Conservation (phyloP, 805 yeast species). For the Jamesozyma jinghongensis region DNA sequence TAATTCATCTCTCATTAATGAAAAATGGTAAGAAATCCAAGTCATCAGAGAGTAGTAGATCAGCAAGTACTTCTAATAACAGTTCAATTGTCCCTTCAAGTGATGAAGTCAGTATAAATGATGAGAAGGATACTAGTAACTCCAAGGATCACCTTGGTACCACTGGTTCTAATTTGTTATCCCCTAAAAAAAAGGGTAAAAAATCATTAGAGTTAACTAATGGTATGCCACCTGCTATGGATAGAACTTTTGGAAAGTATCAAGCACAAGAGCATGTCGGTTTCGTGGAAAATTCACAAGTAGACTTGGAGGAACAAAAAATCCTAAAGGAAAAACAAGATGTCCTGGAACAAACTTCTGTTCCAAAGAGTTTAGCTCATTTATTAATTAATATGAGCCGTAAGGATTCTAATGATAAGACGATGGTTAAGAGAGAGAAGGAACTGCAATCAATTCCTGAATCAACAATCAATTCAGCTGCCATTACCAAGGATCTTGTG, state of each 20-base stretch:
- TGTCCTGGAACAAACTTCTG: slow-evolving; percentile 40
- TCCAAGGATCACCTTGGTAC: too few species aligned
- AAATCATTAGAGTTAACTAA: slow-evolving; percentile 26
- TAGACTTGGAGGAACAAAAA: slow-evolving; percentile 38
- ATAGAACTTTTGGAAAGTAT: slow-evolving; percentile 33
- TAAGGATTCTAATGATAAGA: not conserved
- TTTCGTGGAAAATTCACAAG: slow-evolving; percentile 33
- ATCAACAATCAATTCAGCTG: not conserved
- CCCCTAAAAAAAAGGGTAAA: too few species aligned
- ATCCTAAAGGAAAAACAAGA: slow-evolving; percentile 42
- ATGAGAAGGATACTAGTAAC: too few species aligned
- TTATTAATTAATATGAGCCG: slow-evolving; percentile 31
- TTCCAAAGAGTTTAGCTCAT: slow-evolving; percentile 47
- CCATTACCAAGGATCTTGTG: not conserved
- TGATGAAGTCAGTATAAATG: too few species aligned
- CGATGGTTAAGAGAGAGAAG: not conserved
- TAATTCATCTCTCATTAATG: slow-evolving; percentile 32
- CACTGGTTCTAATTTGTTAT: too few species aligned
- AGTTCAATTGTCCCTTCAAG: too few species aligned
- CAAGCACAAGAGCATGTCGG: slow-evolving; percentile 28
- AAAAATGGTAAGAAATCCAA: not conserved
- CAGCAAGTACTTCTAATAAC: too few species aligned
- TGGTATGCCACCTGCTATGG: slow-evolving; percentile 55
- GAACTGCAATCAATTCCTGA: not conserved
- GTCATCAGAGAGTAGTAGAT: too few species aligned